A percentile compares a stretch with the other conserved stretches of the same genome.
phyloP scores from a whole-genome alignment of 371 early-diverging fungal genomes.

The Mortierella sp. region DNA sequence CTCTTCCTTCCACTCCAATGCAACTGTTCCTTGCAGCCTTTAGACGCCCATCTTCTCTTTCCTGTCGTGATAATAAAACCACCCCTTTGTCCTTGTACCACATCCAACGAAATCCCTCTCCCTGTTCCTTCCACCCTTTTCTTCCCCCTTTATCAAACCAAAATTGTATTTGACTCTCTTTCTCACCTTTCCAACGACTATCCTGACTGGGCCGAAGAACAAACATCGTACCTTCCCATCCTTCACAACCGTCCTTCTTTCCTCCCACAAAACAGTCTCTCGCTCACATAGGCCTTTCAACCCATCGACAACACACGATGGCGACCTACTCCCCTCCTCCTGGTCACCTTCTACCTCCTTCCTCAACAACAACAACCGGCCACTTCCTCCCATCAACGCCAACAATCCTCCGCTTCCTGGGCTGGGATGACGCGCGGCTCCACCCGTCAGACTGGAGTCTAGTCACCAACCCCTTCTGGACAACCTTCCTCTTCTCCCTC shows the following conservation, averaged over 20 bases:
- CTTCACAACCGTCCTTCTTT: background rate
- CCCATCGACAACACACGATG: background rate
- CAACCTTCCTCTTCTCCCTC: conserved; percentile 37
- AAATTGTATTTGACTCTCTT: background rate
- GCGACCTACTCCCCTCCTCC: background rate
- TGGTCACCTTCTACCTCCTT: background rate
- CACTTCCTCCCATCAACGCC: background rate
- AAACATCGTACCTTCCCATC: background rate
- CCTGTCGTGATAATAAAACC: background rate
- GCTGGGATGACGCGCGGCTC: conserved; percentile 37
- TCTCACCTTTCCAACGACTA: background rate
- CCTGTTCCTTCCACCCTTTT: background rate
- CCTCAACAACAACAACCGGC: background rate
- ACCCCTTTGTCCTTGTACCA: background rate
- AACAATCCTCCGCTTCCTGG: conserved; percentile 24
- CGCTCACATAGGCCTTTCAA: background rate
- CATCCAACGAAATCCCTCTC: background rate
- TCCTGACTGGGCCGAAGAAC: background rate
- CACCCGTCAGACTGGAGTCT: conserved; percentile 42
- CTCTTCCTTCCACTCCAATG: background rate
- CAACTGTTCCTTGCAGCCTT: background rate
- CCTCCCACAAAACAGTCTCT: background rate
- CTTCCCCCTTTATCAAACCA: background rate
- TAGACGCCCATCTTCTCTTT: background rate
- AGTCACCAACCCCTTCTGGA: conserved; percentile 50